These are phyloP conservation scores for Aspergillus glaucus DNA, from an alignment of 2,329 filamentous ascomycete species.

Conservation along the genomic window DNA sequence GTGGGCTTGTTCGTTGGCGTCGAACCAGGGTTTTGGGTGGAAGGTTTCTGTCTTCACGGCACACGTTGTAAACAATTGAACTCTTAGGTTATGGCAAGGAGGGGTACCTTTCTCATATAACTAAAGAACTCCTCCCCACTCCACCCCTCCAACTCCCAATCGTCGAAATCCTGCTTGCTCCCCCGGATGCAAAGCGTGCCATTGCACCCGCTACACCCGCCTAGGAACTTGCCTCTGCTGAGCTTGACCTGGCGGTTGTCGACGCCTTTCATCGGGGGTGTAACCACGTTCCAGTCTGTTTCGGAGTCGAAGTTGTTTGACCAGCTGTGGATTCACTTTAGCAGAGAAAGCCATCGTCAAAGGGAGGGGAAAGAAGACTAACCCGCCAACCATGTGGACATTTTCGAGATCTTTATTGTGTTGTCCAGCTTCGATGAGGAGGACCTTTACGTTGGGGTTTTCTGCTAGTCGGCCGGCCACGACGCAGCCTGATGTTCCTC, in stretches of 20 bases:
- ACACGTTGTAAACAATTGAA: background rate
- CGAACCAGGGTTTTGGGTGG: slow-evolving; percentile 53
- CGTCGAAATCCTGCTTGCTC: slow-evolving; percentile 44
- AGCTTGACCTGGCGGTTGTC: slow-evolving; percentile 38
- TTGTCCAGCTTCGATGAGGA: slow-evolving; percentile 45
- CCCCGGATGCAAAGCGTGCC: slow-evolving; percentile 41
- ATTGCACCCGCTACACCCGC: slow-evolving; percentile 39
- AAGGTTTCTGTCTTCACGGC: slow-evolving; percentile 49
- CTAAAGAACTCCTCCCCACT: slow-evolving; percentile 52
- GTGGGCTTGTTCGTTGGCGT: slow-evolving; percentile 44
- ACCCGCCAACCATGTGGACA: slow-evolving; percentile 42
- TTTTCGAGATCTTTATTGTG: slow-evolving; percentile 41
- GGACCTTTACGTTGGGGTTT: slow-evolving; percentile 35
- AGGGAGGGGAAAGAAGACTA: slow-evolving; percentile 4
- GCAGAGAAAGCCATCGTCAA: background rate
- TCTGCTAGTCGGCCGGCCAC: slow-evolving; percentile 45
- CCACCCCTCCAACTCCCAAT: slow-evolving; percentile 52
- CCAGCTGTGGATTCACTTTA: slow-evolving; percentile 24
- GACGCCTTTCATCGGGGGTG: slow-evolving; percentile 34
- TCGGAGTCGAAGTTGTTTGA: slow-evolving; percentile 38
- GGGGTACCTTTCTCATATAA: slow-evolving; percentile 50
- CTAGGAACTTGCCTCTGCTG: slow-evolving; percentile 39
- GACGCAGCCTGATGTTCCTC: slow-evolving; percentile 45
- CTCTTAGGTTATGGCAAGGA: background rate
- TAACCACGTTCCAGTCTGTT: slow-evolving; percentile 42